Conservation (phyloP, 2,329 filamentous ascomycete species). For the Coniochaeta sp. region DNA sequence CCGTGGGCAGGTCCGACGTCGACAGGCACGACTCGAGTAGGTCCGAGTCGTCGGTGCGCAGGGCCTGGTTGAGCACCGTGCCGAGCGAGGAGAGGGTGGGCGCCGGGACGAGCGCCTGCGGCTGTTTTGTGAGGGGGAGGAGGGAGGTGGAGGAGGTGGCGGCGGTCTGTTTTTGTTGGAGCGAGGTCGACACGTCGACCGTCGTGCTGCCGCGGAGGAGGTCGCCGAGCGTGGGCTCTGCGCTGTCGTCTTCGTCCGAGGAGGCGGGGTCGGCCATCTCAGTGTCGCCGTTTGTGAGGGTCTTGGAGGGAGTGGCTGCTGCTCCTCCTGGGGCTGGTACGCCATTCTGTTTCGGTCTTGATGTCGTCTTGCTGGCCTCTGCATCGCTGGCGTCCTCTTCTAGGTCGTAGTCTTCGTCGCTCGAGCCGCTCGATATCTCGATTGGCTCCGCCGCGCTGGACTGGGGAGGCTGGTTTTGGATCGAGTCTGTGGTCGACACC, state of each 20-base stretch:
- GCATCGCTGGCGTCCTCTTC: conserved; percentile 25
- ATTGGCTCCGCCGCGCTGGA: conserved; percentile 31
- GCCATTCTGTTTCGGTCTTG: conserved; percentile 6
- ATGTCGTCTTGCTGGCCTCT: conserved; percentile 3
- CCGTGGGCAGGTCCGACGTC: conserved; percentile 65
- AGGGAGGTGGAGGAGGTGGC: too few relatives aligned
- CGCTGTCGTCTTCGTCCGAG: conserved; percentile 30
- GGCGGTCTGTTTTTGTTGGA: conserved; percentile 34
- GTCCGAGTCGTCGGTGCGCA: conserved; percentile 83
- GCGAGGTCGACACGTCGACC: conserved; percentile 66
- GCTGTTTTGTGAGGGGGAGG: conserved; percentile 28
- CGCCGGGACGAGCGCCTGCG: conserved; percentile 34
- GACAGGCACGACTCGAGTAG: conserved; percentile 91
- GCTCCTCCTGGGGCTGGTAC: conserved; percentile 18
- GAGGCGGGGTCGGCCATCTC: conserved; percentile 12
- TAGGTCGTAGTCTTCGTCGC: conserved; percentile 38
- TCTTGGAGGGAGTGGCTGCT: conserved; percentile 11
- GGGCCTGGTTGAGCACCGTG: conserved; percentile 87
- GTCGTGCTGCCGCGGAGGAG: conserved; percentile 66
- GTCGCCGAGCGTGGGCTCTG: conserved; percentile 76
- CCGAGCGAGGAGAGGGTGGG: conserved; percentile 75
- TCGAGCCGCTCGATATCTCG: conserved; percentile 51
- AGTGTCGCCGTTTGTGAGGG: conserved; percentile 17
- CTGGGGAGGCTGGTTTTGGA: conserved; percentile 12
- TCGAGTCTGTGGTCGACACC: conserved; percentile 35